These are phyloP conservation scores for Sphagnum fallax DNA, from an alignment of 228 moss, liverwort and hornwort genomes.

Conservation along the genomic window DNA sequence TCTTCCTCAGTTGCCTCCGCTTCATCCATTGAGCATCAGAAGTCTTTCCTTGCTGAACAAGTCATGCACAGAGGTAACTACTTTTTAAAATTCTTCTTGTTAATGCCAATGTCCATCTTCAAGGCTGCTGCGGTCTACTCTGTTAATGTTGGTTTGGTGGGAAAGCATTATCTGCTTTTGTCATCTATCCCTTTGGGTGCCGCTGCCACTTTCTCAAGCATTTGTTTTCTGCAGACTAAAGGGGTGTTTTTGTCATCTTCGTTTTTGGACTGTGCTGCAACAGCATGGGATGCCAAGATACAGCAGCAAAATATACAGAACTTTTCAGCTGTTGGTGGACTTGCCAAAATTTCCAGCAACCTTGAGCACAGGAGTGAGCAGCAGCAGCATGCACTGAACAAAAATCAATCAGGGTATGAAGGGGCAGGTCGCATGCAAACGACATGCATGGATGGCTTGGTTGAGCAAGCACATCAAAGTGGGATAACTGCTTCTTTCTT, in stretches of 20 bases:
- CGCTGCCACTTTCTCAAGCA: too few relatives aligned
- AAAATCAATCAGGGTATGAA: constrained; percentile 31
- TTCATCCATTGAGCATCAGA: constrained; percentile 33
- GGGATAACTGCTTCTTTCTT: constrained; percentile 9
- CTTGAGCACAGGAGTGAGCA: constrained; percentile 33
- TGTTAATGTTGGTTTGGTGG: too few relatives aligned
- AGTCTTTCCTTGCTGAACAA: constrained; percentile 41
- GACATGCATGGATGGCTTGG: constrained; percentile 14
- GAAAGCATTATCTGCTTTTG: too few relatives aligned
- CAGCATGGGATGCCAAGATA: constrained; percentile 54
- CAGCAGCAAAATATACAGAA: constrained; percentile 42
- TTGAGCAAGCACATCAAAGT: constrained; percentile 33
- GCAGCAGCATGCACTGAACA: constrained; percentile 2
- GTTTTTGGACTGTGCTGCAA: background rate
- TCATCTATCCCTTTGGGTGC: too few relatives aligned
- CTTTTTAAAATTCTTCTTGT: too few relatives aligned
- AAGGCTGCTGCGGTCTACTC: too few relatives aligned
- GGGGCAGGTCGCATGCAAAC: constrained; percentile 25
- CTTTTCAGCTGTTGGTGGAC: constrained; percentile 15
- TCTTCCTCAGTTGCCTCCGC: constrained; percentile 27
- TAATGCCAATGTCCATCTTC: too few relatives aligned
- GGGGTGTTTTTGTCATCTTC: too few relatives aligned
- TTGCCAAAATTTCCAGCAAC: constrained; percentile 28
- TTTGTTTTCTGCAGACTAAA: too few relatives aligned
- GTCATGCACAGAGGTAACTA: constrained; percentile 59